phyloP scores from a whole-genome alignment of 2,329 filamentous ascomycete species.

The Gremmenia infestans region DNA sequence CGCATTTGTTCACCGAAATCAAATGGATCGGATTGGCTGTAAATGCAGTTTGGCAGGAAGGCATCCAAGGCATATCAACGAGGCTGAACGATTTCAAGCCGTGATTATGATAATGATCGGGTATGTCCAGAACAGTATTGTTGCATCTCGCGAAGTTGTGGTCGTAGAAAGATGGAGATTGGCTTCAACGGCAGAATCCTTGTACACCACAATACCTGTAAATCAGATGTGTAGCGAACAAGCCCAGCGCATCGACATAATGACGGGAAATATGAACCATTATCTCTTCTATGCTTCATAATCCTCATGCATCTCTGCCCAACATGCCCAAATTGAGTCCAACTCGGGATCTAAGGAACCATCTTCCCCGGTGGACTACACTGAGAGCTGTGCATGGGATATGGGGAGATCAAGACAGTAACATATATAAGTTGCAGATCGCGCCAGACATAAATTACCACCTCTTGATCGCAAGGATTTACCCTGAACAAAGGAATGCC shows the following conservation, averaged over 20 bases:
- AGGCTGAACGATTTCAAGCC: not conserved
- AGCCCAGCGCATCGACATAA: not conserved
- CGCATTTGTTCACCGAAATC: not conserved
- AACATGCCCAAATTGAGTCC: not conserved
- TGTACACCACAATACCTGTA: not conserved
- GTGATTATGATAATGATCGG: not conserved
- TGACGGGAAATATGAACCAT: not conserved
- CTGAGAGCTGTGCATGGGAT: not conserved
- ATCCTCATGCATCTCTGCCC: not conserved
- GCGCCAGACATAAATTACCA: not conserved
- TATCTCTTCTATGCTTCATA: too few relatives aligned
- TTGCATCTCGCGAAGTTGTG: not conserved
- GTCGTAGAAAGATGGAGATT: not conserved
- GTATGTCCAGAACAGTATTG: not conserved
- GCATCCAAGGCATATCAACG: not conserved
- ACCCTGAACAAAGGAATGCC: not conserved
- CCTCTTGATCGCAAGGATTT: not conserved
- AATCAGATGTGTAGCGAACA: not conserved
- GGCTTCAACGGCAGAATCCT: not conserved
- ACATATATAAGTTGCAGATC: not conserved
- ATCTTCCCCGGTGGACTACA: not conserved
- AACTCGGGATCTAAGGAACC: not conserved
- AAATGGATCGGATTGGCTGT: not conserved
- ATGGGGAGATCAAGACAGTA: not conserved
- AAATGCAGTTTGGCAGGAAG: not conserved